Percentiles rank a stretch among this genome's conserved stretches.
Evolutionary conservation across 2,329 filamentous ascomycete species (phyloP).

Genomic region (Chaetomium sp.): DNA sequence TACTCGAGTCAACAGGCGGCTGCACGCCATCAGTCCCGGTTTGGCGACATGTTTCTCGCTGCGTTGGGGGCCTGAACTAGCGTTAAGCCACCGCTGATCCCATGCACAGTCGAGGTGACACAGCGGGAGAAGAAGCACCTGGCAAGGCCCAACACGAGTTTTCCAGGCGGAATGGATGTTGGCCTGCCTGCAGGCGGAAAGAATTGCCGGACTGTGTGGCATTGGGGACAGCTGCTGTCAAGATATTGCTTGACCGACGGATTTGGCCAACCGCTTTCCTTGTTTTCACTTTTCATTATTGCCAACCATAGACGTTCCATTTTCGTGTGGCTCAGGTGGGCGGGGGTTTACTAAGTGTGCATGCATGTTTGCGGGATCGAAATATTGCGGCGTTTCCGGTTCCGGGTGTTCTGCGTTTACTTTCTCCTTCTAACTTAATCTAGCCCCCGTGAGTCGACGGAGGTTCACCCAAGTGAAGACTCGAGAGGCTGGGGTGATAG

Average conservation of each 20-base stretch:
- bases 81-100: conserved; percentile 13
- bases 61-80: conserved; percentile 14
- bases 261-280: conserved; percentile 1
- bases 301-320: conserved; percentile 15
- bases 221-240: neutral
- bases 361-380: conserved; percentile 13
- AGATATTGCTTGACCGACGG: neutral
- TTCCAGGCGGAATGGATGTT: neutral
- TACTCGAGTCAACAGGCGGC: neutral
- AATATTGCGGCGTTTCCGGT: conserved; percentile 19
- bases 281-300: neutral
- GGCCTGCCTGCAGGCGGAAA: neutral
- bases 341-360: conserved; percentile 15
- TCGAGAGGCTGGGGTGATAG: neutral
- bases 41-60: neutral
- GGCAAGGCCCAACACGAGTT: neutral
- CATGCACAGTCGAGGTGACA: conserved; percentile 10
- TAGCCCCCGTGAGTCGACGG: neutral
- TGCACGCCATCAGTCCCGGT: neutral
- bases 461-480: neutral
- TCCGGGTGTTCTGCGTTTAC: neutral
- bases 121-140: neutral
- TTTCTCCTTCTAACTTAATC: neutral
- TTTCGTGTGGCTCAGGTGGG: neutral
- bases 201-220: neutral